These are phyloP conservation scores for Sporopachydermia quercuum DNA, from an alignment of 805 yeast species.

Conservation along the genomic window DNA sequence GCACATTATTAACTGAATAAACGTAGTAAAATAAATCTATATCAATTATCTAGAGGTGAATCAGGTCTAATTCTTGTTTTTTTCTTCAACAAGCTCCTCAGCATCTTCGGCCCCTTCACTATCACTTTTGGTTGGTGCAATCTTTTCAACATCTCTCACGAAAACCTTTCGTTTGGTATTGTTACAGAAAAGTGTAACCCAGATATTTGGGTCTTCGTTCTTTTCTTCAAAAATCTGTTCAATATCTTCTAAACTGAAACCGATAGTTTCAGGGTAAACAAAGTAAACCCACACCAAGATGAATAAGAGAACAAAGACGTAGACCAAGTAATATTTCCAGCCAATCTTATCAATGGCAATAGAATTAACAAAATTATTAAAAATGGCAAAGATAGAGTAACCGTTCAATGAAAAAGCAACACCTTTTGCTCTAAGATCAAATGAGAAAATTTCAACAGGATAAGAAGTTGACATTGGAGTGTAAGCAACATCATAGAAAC, in stretches of 20 bases:
- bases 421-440: constrained; percentile 26
- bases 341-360: constrained; percentile 26
- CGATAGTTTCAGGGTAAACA: constrained; percentile 27
- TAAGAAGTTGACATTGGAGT: constrained; percentile 9
- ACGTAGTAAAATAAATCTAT: no score
- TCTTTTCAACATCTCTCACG: neutral
- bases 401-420: constrained; percentile 17
- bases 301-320: constrained; percentile 18
- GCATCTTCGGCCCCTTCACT: no score
- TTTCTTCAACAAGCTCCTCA: no score
- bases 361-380: constrained; percentile 20
- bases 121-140: neutral
- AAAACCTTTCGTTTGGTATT: neutral
- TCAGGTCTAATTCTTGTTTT: neutral
- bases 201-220: neutral
- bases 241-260: constrained; percentile 28
- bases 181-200: neutral
- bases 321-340: constrained; percentile 31
- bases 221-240: constrained; percentile 26
- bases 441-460: constrained; percentile 13
- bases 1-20: no score
- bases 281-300: constrained; percentile 19
- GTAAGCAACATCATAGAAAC: constrained; percentile 7
- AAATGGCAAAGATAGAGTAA: constrained; percentile 11
- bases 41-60: no score